Evolutionary conservation across 768 basidiomycete genomes (phyloP), one percentile per base, ranked within the genome.

Genomic region (Phylloporus scabripes): DNA sequence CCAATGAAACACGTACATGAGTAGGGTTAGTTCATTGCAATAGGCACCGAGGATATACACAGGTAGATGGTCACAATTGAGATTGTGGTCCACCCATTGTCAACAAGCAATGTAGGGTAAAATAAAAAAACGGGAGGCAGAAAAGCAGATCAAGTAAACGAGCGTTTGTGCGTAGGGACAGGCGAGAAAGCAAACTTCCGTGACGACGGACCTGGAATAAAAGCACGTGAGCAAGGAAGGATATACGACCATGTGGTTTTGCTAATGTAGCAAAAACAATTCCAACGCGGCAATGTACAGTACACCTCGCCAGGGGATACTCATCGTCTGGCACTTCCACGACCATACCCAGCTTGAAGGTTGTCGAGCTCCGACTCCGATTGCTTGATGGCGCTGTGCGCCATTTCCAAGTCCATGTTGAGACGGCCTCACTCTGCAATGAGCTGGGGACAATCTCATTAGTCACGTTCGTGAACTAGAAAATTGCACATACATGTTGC

Each of bases 401-500:
- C 91, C 67, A 81, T 70, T 74, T 97, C 95, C 65, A 99, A 79
- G 64, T 98, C 96, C 72, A 97, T 98, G 83, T 98, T 99, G 74
- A 99, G 83, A 45, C 96, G 83, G 70, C 98, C 96, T 59, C 96
- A 83, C 72, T 99, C 96, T 38, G 93, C 92, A 58, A 99, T 97
- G 64, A 99, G 89, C 92, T 96, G 61, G 11, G 53, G 7, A 14
- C 3, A 29, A n/a, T 28, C 28, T 46, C 33, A 38, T 65, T 20
- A 63, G 60, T 48, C 55, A 52, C 34, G 52, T 26, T 45, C 28
- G 32, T 8, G 10, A 37, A 1, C 9, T 23, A 0, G 15, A 9
- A 14, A 9, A 21, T 0, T 1, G 1, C 10, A 77, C 87, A 60
- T 67, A 94, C 92, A 71, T 96, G 92, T 72, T 95, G 92, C 68